These are phyloP conservation scores for Beverwykella pulmonaria DNA, from an alignment of 495 filamentous ascomycete species.

Conservation along the genomic window DNA sequence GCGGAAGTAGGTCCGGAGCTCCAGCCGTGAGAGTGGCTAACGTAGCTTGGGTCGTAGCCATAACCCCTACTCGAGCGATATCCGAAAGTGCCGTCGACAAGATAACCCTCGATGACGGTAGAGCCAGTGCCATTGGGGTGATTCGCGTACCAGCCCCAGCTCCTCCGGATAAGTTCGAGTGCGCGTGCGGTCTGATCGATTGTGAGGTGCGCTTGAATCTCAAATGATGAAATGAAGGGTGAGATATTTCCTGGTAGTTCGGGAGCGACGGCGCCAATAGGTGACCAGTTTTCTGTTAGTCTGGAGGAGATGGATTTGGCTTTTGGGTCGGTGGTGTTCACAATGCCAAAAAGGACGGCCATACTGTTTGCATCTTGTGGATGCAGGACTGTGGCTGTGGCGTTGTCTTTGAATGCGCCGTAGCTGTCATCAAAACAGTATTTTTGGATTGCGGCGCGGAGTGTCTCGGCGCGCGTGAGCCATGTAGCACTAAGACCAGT, in stretches of 20 bases:
- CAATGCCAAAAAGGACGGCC: conserved; percentile 39
- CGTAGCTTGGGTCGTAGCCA: conserved; percentile 39
- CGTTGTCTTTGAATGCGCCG: conserved; percentile 62
- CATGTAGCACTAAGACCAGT: conserved; percentile 51
- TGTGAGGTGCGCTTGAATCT: conserved; percentile 43
- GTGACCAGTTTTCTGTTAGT: conserved; percentile 43
- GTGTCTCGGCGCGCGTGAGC: conserved; percentile 46
- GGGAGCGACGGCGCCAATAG: conserved; percentile 42
- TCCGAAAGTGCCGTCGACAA: conserved; percentile 40
- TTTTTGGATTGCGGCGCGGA: conserved; percentile 50
- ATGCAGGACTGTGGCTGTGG: conserved; percentile 49
- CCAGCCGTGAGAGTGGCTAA: conserved; percentile 47
- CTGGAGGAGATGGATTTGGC: conserved; percentile 37
- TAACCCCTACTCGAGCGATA: conserved; percentile 48
- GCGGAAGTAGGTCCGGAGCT: conserved; percentile 40
- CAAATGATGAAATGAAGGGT: conserved; percentile 45
- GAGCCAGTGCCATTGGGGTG: conserved; percentile 43
- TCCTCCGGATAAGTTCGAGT: conserved; percentile 42
- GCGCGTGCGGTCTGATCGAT: conserved; percentile 38
- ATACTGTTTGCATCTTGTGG: conserved; percentile 41
- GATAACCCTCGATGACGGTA: conserved; percentile 46
- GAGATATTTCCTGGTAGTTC: conserved; percentile 44
- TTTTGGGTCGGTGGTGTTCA: conserved; percentile 13
- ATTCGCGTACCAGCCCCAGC: conserved; percentile 48
- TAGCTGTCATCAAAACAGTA: conserved; percentile 56